Percentiles rank a stretch among this genome's conserved stretches.
phyloP scores from a whole-genome alignment of 441 rosid species.

The Brassica balearica region DNA sequence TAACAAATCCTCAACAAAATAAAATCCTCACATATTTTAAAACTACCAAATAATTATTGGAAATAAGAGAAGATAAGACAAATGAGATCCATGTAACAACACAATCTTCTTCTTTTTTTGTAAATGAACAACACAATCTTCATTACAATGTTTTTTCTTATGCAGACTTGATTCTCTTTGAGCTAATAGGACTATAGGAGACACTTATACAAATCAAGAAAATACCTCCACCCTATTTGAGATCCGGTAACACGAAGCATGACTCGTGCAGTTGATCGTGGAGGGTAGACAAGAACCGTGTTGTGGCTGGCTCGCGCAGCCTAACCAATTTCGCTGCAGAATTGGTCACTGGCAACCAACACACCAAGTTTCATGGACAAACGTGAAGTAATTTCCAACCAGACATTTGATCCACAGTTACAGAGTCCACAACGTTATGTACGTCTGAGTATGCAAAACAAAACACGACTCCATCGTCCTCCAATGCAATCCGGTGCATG shows the following conservation, averaged over 20 bases:
- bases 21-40: background rate
- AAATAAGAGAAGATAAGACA: background rate
- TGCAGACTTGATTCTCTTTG: background rate
- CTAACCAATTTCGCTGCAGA: slow-evolving; percentile 2
- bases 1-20: background rate
- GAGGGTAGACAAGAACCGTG: background rate
- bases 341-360: slow-evolving; percentile 1
- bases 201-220: background rate
- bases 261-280: background rate
- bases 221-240: background rate
- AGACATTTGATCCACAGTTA: background rate
- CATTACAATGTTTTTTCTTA: background rate
- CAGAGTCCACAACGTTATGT: slow-evolving; percentile 2
- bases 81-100: background rate
- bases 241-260: background rate
- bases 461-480: background rate
- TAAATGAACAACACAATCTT: background rate
- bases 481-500: background rate
- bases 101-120: background rate
- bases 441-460: background rate
- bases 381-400: background rate
- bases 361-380: background rate
- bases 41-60: background rate
- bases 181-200: background rate
- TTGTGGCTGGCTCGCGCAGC: background rate